phyloP scores from a whole-genome alignment of 306 rosid species.

The Benincasa hispida region DNA sequence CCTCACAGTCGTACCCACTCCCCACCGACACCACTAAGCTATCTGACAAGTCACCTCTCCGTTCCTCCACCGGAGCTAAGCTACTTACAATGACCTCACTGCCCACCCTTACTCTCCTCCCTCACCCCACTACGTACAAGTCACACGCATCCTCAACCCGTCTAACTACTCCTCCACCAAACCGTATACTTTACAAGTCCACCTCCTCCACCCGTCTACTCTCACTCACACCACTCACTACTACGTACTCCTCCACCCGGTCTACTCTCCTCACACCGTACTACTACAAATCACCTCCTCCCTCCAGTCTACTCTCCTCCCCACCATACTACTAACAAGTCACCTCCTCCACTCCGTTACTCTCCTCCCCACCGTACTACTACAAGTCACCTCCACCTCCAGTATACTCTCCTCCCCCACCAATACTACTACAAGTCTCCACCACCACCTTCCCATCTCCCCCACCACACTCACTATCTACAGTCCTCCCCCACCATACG shows the following conservation, averaged over 20 bases:
- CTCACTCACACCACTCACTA: neutral
- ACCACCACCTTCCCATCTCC: slow-evolving; percentile 24
- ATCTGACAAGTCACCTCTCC: no score
- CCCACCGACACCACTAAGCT: no score
- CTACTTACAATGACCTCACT: no score
- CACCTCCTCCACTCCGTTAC: slow-evolving; percentile 10
- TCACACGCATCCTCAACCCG: slow-evolving; percentile 15
- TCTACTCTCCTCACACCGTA: neutral
- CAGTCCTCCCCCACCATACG: no score
- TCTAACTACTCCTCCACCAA: slow-evolving; percentile 25
- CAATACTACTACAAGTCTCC: slow-evolving; percentile 33
- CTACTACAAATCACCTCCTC: slow-evolving; percentile 15
- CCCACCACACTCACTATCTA: no score
- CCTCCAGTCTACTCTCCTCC: slow-evolving; percentile 9
- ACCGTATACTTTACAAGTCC: no score
- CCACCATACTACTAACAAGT: neutral
- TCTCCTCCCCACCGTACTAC: slow-evolving; percentile 9
- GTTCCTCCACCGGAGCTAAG: no score
- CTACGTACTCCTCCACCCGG: slow-evolving; percentile 11
- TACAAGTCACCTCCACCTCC: neutral
- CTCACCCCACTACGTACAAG: neutral
- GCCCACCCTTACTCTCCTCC: neutral
- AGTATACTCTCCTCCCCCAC: neutral
- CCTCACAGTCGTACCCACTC: no score
- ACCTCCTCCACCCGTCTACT: neutral